Conservation (phyloP, 768 basidiomycete species). For the Trichaptum fuscoviolaceum region DNA sequence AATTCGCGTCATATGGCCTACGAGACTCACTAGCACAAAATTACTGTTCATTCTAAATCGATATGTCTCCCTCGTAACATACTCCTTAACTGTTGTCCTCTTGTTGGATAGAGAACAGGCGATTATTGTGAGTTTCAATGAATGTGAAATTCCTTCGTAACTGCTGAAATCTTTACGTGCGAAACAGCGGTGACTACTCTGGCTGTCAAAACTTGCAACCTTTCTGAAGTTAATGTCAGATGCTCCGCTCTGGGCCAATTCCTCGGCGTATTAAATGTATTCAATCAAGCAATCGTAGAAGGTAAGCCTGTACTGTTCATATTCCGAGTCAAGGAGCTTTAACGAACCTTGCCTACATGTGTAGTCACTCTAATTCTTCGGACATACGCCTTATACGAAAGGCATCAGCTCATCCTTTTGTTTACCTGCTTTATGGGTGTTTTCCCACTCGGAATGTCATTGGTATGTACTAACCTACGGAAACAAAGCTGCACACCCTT, state of each 20-base stretch:
- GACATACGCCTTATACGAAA: constrained; percentile 3
- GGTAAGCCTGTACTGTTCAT: neutral
- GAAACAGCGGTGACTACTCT: neutral
- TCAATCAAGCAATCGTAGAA: neutral
- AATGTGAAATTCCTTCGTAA: neutral
- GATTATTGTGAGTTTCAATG: neutral
- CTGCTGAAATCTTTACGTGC: neutral
- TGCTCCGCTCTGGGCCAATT: neutral
- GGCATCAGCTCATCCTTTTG: neutral
- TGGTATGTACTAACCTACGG: neutral
- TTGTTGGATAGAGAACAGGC: neutral
- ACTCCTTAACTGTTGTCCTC: neutral
- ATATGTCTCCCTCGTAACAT: neutral
- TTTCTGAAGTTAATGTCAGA: neutral
- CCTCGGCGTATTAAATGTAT: neutral
- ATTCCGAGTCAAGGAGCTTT: neutral
- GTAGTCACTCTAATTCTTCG: neutral
- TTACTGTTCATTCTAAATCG: constrained; percentile 2
- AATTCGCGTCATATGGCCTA: neutral
- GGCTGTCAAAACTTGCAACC: neutral
- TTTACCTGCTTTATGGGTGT: neutral
- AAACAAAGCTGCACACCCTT: neutral
- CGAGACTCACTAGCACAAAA: neutral
- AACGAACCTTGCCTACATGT: neutral
- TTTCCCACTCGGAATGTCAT: neutral